A percentile compares a stretch with the other conserved stretches of the same genome.
Evolutionary conservation across 768 basidiomycete species (phyloP).

Genomic region (Leucocoprinus birnbaumii): DNA sequence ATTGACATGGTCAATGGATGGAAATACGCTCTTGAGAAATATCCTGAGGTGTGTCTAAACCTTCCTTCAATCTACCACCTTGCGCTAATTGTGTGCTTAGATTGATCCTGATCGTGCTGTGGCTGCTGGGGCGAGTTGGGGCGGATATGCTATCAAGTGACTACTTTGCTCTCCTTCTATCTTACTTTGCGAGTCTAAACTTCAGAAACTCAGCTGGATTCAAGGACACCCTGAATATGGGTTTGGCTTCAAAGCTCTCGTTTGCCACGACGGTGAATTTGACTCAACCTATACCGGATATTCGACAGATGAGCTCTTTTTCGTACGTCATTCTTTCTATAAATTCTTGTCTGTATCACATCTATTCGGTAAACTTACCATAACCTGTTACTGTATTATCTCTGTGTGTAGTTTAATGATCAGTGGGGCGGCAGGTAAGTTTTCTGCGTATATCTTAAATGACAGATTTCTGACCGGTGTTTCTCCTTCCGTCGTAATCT

Average conservation of each 20-base stretch:
- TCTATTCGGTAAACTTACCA: slow-evolving; percentile 1
- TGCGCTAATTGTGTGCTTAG: slow-evolving; percentile 29
- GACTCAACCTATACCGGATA: slow-evolving; percentile 80
- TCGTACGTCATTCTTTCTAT: slow-evolving; percentile 46
- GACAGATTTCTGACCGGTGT: background rate
- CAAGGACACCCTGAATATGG: slow-evolving; percentile 89
- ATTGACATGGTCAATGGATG: slow-evolving; percentile 74
- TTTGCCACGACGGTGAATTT: slow-evolving; percentile 93
- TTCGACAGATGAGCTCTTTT: slow-evolving; percentile 89
- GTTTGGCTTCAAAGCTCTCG: slow-evolving; percentile 88
- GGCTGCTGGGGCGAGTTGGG: slow-evolving; percentile 82
- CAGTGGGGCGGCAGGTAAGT: slow-evolving; percentile 71
- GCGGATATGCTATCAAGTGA: slow-evolving; percentile 88
- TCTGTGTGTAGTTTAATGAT: slow-evolving; percentile 64
- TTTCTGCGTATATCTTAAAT: background rate
- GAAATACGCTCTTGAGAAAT: slow-evolving; percentile 62
- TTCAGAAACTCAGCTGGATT: slow-evolving; percentile 66
- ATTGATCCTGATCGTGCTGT: slow-evolving; percentile 69
- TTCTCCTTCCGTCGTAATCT: background rate
- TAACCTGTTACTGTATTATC: background rate
- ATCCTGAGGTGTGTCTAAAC: slow-evolving; percentile 56
- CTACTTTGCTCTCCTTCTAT: slow-evolving; percentile 13
- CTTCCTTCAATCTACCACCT: background rate
- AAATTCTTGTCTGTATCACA: background rate
- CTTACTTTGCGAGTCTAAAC: background rate